These are phyloP conservation scores for Candida peoriensis DNA, from an alignment of 805 yeast genomes.

Conservation along the genomic window DNA sequence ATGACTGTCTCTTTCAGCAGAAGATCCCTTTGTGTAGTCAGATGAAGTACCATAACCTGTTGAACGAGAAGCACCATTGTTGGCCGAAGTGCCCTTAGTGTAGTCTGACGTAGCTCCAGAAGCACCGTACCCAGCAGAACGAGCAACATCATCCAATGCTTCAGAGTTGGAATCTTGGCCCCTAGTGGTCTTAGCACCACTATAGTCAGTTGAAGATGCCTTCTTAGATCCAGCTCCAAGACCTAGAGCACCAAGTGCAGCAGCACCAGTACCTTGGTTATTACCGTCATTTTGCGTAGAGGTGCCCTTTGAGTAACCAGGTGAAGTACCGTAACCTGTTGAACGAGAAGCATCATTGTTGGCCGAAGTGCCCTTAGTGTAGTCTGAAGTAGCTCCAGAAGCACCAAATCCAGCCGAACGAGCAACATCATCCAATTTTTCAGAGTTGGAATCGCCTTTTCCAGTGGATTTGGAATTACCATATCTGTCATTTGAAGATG, in stretches of 20 bases:
- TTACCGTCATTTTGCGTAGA: background rate
- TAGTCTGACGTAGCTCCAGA: slow-evolving; percentile 6
- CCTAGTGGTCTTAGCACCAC: background rate
- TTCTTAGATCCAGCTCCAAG: background rate
- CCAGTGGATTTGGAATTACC: too few species aligned
- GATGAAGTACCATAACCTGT: too few species aligned
- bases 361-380: background rate
- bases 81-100: background rate
- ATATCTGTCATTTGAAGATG: background rate
- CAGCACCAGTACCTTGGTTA: background rate
- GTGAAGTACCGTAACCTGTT: background rate
- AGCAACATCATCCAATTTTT: slow-evolving; percentile 7
- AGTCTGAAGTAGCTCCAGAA: slow-evolving; percentile 5
- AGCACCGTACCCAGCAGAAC: slow-evolving; percentile 2
- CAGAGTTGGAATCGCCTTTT: background rate
- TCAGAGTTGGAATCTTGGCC: background rate
- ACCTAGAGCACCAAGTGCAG: background rate
- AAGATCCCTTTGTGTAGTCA: too few species aligned
- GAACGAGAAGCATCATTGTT: background rate
- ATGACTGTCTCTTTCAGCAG: background rate
- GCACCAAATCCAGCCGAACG: slow-evolving; percentile 2
- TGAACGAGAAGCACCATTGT: too few species aligned
- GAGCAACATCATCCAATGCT: slow-evolving; percentile 7
- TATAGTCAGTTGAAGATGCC: background rate
- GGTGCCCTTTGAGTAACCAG: background rate